These are phyloP conservation scores for Maudiozyma pseudohumilis DNA, from an alignment of 805 yeast species.

Conservation along the genomic window DNA sequence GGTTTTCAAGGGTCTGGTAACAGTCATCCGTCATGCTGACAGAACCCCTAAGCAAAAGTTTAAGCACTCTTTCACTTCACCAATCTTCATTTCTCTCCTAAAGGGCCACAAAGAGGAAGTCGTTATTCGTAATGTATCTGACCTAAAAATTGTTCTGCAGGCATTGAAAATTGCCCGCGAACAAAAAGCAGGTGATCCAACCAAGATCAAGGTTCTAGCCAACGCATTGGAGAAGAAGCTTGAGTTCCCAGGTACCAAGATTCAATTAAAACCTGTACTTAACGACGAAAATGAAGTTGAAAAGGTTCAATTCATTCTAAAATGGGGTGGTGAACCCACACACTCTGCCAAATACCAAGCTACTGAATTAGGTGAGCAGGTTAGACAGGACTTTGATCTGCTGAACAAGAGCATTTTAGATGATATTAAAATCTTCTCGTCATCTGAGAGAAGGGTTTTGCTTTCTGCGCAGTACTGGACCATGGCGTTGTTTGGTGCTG, in stretches of 20 bases:
- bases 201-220: slow-evolving; percentile 65
- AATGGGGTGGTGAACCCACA: slow-evolving; percentile 99
- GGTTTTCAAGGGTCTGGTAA: slow-evolving; percentile 89
- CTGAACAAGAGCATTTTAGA: slow-evolving; percentile 76
- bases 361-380: slow-evolving; percentile 88
- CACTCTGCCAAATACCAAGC: slow-evolving; percentile 95
- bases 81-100: slow-evolving; percentile 71
- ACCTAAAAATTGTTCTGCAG: slow-evolving; percentile 73
- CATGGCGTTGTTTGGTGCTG: slow-evolving; percentile 61
- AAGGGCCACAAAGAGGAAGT: slow-evolving; percentile 96
- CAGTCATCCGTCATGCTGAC: slow-evolving; percentile 93
- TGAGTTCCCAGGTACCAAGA: slow-evolving; percentile 89
- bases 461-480: slow-evolving; percentile 87
- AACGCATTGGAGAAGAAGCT: slow-evolving; percentile 83
- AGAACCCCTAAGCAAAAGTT: slow-evolving; percentile 97
- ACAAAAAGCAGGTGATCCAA: slow-evolving; percentile 68
- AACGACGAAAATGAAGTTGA: slow-evolving; percentile 64
- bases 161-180: slow-evolving; percentile 77
- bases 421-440: slow-evolving; percentile 78
- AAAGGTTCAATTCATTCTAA: slow-evolving; percentile 88
- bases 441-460: slow-evolving; percentile 90
- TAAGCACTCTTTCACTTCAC: slow-evolving; percentile 87
- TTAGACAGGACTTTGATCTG: slow-evolving; percentile 82
- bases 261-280: slow-evolving; percentile 86
- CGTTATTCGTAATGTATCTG: slow-evolving; percentile 82